phyloP scores from a whole-genome alignment of 2,329 filamentous ascomycete species.

The Pyrenophora seminiperda region DNA sequence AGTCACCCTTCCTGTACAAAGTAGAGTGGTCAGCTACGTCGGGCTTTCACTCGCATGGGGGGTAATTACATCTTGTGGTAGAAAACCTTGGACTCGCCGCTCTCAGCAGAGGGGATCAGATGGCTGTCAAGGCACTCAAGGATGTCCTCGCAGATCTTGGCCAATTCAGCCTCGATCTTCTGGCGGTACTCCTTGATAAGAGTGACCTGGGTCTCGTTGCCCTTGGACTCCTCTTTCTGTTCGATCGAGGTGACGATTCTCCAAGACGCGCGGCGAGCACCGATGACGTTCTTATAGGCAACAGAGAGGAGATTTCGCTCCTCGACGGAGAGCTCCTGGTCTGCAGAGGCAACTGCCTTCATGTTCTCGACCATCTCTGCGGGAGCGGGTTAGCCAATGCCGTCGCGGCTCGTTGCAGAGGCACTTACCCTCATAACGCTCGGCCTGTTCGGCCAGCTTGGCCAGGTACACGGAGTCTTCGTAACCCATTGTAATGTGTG shows the following conservation, averaged over 20 bases:
- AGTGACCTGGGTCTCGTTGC: conserved; percentile 88
- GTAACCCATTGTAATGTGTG: conserved; percentile 82
- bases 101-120: conserved; percentile 93
- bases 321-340: conserved; percentile 73
- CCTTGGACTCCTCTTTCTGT: conserved; percentile 99
- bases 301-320: conserved; percentile 98
- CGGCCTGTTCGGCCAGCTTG: conserved; percentile 99
- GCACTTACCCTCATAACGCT: conserved; percentile 92
- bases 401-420: conserved; percentile 4
- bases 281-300: conserved; percentile 99
- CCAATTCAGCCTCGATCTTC: conserved; percentile 97
- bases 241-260: conserved; percentile 99
- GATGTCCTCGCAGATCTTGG: conserved; percentile 97
- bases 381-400: conserved; percentile 24
- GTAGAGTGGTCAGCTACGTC: conserved; percentile 27
- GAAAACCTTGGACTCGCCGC: conserved; percentile 99
- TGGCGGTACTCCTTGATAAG: conserved; percentile 97
- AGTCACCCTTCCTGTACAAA: conserved; percentile 84
- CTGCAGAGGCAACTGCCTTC: conserved; percentile 93
- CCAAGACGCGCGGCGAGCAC: conserved; percentile 97
- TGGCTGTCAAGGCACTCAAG: conserved; percentile 91
- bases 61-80: conserved; percentile 93
- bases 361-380: conserved; percentile 99
- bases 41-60: neutral
- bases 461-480: conserved; percentile 99